phyloP scores from a whole-genome alignment of 768 basidiomycete species.

The Amanita thiersii region DNA sequence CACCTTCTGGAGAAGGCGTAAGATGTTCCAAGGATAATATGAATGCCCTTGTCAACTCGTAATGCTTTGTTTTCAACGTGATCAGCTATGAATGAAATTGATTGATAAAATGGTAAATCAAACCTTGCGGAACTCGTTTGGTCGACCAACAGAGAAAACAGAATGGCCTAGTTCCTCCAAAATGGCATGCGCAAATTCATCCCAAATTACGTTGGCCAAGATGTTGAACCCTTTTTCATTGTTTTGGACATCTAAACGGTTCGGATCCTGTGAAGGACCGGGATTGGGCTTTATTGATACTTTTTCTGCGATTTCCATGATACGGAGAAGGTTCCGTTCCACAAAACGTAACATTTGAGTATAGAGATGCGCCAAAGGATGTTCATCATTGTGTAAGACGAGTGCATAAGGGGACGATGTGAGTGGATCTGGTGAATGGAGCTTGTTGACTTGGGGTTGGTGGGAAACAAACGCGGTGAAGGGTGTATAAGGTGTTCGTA shows the following conservation, averaged over 20 bases:
- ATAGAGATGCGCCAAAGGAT: constrained; percentile 69
- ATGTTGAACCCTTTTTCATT: constrained; percentile 60
- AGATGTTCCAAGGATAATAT: constrained; percentile 74
- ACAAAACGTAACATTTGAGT: constrained; percentile 78
- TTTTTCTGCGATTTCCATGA: constrained; percentile 74
- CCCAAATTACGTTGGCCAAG: constrained; percentile 85
- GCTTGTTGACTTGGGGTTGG: constrained; percentile 38
- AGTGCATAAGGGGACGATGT: constrained; percentile 31
- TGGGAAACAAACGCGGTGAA: constrained; percentile 47
- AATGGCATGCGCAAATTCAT: constrained; percentile 71
- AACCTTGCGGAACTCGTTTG: constrained; percentile 85
- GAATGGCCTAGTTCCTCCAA: constrained; percentile 76
- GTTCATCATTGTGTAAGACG: constrained; percentile 57
- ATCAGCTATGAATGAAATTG: constrained; percentile 6
- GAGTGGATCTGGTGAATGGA: constrained; percentile 13
- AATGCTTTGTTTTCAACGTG: constrained; percentile 44
- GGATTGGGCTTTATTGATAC: constrained; percentile 42
- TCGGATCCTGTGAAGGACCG: constrained; percentile 4
- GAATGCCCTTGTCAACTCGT: constrained; percentile 78
- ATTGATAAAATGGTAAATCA: constrained; percentile 11
- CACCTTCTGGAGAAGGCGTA: constrained; percentile 65
- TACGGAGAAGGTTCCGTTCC: constrained; percentile 60
- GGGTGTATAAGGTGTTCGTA: constrained; percentile 43
- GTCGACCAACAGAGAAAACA: constrained; percentile 88
- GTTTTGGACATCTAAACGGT: constrained; percentile 5